Percentiles rank a stretch among this genome's conserved stretches.
Evolutionary conservation across 345 rosid species (phyloP).

Genomic region (Eucalyptus cloeziana): DNA sequence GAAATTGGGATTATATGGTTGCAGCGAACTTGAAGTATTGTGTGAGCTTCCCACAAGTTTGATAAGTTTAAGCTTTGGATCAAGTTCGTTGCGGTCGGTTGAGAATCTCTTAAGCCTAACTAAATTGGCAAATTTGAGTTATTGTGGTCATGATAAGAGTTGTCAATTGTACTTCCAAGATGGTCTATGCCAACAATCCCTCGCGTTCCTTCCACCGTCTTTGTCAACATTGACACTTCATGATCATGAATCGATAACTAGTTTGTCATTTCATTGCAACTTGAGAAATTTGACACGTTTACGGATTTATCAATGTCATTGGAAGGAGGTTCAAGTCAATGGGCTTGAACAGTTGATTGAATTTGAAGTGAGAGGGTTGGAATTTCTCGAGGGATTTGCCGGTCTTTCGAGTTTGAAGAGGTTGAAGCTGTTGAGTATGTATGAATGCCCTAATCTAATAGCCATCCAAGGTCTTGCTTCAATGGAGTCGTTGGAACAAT

Average conservation of each 20-base stretch:
- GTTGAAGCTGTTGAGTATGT: not conserved
- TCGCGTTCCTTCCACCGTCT: not conserved
- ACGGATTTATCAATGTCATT: accelerated
- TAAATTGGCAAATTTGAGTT: not conserved
- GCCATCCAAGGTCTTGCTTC: not conserved
- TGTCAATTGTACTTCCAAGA: not conserved
- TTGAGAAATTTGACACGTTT: not conserved
- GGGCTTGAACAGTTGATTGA: not conserved
- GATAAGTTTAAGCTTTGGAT: not conserved
- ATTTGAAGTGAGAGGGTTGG: not conserved
- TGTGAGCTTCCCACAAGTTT: not conserved
- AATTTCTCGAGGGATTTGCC: not conserved
- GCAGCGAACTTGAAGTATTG: not conserved
- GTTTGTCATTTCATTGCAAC: not conserved
- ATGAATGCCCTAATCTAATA: not conserved
- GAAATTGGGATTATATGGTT: accelerated
- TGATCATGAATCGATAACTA: not conserved
- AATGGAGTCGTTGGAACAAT: not conserved
- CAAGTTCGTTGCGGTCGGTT: accelerated
- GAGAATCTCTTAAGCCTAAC: not conserved
- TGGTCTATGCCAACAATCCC: not conserved
- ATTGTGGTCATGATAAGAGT: accelerated
- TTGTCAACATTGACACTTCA: not conserved
- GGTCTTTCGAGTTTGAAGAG: not conserved
- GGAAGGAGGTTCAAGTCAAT: not conserved